phyloP scores from a whole-genome alignment of 2,329 filamentous ascomycete genomes.

The Cladosporium sphaerospermum region DNA sequence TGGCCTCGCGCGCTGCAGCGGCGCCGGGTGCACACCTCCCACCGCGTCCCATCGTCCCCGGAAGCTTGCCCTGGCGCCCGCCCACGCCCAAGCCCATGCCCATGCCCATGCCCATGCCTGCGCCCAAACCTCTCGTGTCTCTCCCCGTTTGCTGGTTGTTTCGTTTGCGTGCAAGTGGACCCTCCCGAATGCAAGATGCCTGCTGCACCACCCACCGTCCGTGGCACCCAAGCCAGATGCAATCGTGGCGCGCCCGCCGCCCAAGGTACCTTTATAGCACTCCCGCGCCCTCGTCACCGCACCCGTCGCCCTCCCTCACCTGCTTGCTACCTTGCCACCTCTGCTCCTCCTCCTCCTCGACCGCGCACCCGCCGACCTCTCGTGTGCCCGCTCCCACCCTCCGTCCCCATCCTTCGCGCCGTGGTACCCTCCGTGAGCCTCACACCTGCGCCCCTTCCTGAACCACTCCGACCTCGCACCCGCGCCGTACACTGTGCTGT shows the following conservation, averaged over 20 bases:
- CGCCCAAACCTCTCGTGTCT: conserved; percentile 9
- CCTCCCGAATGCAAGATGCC: conserved; percentile 10
- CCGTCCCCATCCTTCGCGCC: background rate
- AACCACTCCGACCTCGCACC: background rate
- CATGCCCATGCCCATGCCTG: background rate
- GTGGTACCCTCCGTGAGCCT: conserved; percentile 7
- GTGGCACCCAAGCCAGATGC: conserved; percentile 2
- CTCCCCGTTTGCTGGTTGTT: conserved; percentile 12
- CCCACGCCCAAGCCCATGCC: background rate
- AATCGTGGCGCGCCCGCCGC: background rate
- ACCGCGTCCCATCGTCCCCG: conserved; percentile 5
- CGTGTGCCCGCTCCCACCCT: background rate
- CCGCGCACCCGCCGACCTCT: background rate
- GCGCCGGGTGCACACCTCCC: too few species aligned
- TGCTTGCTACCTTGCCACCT: background rate
- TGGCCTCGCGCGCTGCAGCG: background rate
- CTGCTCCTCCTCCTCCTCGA: background rate
- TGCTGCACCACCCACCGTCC: background rate
- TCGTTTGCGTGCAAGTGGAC: conserved; percentile 8
- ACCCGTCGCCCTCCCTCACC: background rate
- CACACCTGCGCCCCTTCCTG: conserved; percentile 3
- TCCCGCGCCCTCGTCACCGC: background rate
- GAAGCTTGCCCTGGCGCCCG: conserved; percentile 9
- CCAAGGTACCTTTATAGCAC: background rate
- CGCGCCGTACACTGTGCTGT: conserved; percentile 2